A percentile compares a stretch with the other conserved stretches of the same genome.
phyloP scores from a whole-genome alignment of 257 asterid species.

The Lithospermum erythrorhizon region DNA sequence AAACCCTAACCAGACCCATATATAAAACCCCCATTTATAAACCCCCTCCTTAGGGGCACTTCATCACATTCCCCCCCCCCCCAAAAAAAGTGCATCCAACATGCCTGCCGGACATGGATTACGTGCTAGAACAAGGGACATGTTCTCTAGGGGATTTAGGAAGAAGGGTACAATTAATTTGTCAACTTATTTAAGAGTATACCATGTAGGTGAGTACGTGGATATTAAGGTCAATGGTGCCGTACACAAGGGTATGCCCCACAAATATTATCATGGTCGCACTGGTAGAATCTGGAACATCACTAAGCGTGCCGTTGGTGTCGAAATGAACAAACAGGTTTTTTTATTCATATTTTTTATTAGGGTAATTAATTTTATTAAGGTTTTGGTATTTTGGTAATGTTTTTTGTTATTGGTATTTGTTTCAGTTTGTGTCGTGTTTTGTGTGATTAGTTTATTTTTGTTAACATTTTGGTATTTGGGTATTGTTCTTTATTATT shows the following conservation, averaged over 20 bases:
- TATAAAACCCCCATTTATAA: too few species aligned
- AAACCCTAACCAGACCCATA: too few species aligned
- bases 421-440: too few species aligned
- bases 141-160: conserved; percentile 29
- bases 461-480: neutral
- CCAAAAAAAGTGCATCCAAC: too few species aligned
- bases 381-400: neutral
- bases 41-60: too few species aligned
- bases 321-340: conserved; percentile 40
- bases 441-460: too few species aligned
- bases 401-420: neutral
- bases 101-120: conserved; percentile 50
- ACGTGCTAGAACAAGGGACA: conserved; percentile 28
- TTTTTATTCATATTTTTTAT: neutral
- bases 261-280: conserved; percentile 36
- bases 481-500: neutral
- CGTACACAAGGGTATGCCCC: conserved; percentile 41
- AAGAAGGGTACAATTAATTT: conserved; percentile 27
- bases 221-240: conserved; percentile 42
- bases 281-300: conserved; percentile 40
- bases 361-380: too few species aligned
- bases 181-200: conserved; percentile 23
- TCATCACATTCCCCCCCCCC: too few species aligned
- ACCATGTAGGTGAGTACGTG: conserved; percentile 28
- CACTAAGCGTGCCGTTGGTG: conserved; percentile 42